Base-by-base conservation (phyloP, 1,139 yeast genomes). In the Saccharomyces pastorianus region DNA sequence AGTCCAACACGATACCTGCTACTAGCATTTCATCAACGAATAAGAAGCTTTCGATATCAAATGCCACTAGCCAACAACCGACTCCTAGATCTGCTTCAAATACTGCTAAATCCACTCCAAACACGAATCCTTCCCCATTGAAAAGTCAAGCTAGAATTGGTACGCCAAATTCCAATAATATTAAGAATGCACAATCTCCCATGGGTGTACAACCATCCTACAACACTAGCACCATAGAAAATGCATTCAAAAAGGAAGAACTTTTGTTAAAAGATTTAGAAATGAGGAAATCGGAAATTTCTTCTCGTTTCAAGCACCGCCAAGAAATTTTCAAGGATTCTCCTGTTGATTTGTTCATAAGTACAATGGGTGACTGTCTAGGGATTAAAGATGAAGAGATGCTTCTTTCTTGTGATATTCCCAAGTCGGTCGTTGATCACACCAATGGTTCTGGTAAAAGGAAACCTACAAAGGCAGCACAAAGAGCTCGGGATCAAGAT, bases 371-470 rank as follows among this genome's bases (percentile, higher is more conserved):
- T 13, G 72, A 69, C 50, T 61, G 70, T 49, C 52, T 68, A 53
- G 71, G 67, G 29, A 55, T 66, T 4, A 62, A 60, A 44, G 70
- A 65, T 55, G 64, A 60, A 14, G 59, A 62, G 14, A 59, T 61
- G 32, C 70, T 64, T 25, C 56, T 66, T n/a, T 57, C 64, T 23
- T 55, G 58, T 31, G 57, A 60, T 29, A 61, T 69, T 25, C 64
- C 71, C 3, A 65, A 60, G 28, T 53, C 57, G 26, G 53, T 64
- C 11, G 58, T 65, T 14, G 71, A 67, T 46, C 59, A 58, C 25
- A 59, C 64, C 11, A 69, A 69, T 52, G 66, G 68, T 9, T 60
- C 69, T 3, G 70, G 71, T 20, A 69, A 66, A 58, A 67, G 63
- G 56, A 67, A 67, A 50, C 29, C 64, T 2, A 61, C 66, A 4